Evolutionary conservation across 352 stramenopile species (phyloP).

Genomic region (Albugo candida): DNA sequence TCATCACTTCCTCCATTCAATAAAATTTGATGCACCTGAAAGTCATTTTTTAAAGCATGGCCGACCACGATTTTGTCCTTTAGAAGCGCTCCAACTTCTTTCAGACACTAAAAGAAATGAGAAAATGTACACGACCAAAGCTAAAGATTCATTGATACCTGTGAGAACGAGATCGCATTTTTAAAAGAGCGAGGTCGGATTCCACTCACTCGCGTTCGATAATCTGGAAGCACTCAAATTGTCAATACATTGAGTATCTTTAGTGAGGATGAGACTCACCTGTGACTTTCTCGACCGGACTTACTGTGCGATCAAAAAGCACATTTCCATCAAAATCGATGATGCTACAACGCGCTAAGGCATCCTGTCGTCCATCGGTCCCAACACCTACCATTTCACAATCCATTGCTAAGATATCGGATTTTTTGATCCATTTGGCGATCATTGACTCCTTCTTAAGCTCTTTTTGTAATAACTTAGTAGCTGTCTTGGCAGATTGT

Average conservation of each 20-base stretch:
- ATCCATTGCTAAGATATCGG: conserved; percentile 65
- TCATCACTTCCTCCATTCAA: neutral
- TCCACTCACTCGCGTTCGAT: conserved; percentile 70
- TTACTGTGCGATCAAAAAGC: conserved; percentile 70
- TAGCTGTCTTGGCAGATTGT: too few species aligned
- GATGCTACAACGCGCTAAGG: conserved; percentile 73
- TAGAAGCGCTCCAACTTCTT: conserved; percentile 63
- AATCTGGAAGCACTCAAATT: conserved; percentile 17
- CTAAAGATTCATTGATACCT: conserved; percentile 9
- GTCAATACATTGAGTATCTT: neutral
- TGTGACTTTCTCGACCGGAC: conserved; percentile 67
- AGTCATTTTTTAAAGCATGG: conserved; percentile 72
- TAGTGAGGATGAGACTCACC: conserved; percentile 6
- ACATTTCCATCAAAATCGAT: conserved; percentile 69
- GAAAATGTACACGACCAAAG: neutral
- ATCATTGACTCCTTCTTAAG: too few species aligned
- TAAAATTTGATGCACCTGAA: conserved; percentile 17
- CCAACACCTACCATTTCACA: conserved; percentile 80
- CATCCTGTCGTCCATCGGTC: conserved; percentile 48
- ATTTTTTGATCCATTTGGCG: conserved; percentile 55
- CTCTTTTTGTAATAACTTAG: too few species aligned
- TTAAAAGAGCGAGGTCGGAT: conserved; percentile 49
- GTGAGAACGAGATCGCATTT: conserved; percentile 52
- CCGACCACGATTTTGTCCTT: conserved; percentile 69
- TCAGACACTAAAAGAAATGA: conserved; percentile 26